Base-by-base conservation (phyloP, 73 alveolate species). In the Durusdinium trenchii region DNA sequence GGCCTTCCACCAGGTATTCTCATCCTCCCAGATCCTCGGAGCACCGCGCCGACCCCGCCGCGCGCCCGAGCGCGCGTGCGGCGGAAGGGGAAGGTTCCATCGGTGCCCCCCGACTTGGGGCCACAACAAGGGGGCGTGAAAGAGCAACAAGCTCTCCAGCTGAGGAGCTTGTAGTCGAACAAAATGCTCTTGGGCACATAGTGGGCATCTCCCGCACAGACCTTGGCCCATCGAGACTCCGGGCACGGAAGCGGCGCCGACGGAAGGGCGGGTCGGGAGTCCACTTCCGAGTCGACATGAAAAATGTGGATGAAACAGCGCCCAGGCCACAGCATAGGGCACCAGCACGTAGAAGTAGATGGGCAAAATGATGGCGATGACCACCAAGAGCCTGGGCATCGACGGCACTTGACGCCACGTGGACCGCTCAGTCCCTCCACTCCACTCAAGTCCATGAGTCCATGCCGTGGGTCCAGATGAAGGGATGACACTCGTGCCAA, bases 1-100 rank as follows among this genome's bases (percentile, higher is more conserved):
- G n/a, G 96, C 96, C 98, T 91, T 67, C 98, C 98, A 91, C 98
- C 98, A 91, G 57, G 98, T 91, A 89, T 91, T 91, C 54, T 69
- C 60, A 5, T 67, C 57, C 78, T 91, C 98, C 98, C 98, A 91
- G 42, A 91, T n/a, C 61, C n/a, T n/a, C n/a, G n/a, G n/a, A n/a
- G n/a, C n/a, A n/a, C n/a, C n/a, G n/a, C n/a, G n/a, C n/a, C n/a
- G n/a, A n/a, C n/a, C n/a, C n/a, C n/a, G n/a, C n/a, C n/a, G n/a
- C n/a, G n/a, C n/a, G n/a, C n/a, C n/a, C n/a, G n/a, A n/a, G n/a
- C n/a, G n/a, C n/a, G n/a, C n/a, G n/a, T n/a, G n/a, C n/a, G n/a
- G n/a, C n/a, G n/a, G n/a, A n/a, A n/a, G n/a, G n/a, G n/a, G n/a
- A n/a, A n/a, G n/a, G n/a, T n/a, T n/a, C n/a, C n/a, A n/a, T n/a